These are phyloP conservation scores for Blastobotrys buckinghamii DNA, from an alignment of 1,139 yeast genomes.

Conservation along the genomic window DNA sequence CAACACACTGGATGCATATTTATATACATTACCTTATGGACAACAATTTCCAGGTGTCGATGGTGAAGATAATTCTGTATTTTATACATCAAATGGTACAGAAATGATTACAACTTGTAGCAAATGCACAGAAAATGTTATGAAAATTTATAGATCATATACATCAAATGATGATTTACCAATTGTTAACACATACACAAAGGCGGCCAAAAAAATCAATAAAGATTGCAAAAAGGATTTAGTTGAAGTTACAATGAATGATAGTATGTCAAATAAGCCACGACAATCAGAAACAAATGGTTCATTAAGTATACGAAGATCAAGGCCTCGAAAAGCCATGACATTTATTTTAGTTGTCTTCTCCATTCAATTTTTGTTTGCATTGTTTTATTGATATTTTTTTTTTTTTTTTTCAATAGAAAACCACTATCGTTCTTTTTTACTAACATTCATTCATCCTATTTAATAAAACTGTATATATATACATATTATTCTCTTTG, in stretches of 20 bases:
- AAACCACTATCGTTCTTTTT: too few relatives aligned
- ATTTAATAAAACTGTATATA: too few relatives aligned
- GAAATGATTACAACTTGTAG: constrained; percentile 24
- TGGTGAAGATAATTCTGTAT: constrained; percentile 2
- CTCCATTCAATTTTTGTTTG: background rate
- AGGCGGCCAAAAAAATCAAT: constrained; percentile 25
- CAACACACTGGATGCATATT: constrained; percentile 25
- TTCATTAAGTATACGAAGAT: background rate
- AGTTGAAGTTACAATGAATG: constrained; percentile 11
- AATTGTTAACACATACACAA: constrained; percentile 26
- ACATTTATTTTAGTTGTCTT: background rate
- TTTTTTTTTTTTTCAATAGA: too few relatives aligned
- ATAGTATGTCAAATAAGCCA: background rate
- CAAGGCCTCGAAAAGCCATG: background rate
- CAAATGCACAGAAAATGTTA: constrained; percentile 24
- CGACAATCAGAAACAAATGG: background rate
- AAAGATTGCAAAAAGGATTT: constrained; percentile 19
- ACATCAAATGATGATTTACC: constrained; percentile 24
- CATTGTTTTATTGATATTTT: background rate
- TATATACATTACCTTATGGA: constrained; percentile 31
- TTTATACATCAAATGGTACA: background rate
- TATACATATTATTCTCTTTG: background rate
- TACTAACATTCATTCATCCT: background rate
- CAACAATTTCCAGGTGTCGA: constrained; percentile 21
- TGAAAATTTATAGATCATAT: constrained; percentile 24